A percentile compares a stretch with the other conserved stretches of the same genome.
These are phyloP conservation scores for Thermomucor indicae-seudaticae DNA, from an alignment of 371 early-diverging fungal species.

Conservation along the genomic window DNA sequence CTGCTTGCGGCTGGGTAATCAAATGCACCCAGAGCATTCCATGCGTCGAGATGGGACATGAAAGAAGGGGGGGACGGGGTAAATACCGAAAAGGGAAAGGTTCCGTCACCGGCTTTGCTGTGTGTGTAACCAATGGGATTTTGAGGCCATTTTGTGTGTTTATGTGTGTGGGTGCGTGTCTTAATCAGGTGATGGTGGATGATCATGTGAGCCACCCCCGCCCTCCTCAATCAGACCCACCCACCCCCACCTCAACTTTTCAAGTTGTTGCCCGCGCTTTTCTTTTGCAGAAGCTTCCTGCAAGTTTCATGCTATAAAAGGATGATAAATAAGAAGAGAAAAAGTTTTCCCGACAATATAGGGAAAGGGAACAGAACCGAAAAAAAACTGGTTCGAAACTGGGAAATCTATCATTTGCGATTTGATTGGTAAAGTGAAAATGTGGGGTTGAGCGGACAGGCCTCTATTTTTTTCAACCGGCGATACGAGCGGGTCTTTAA, in stretches of 20 bases:
- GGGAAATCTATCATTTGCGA: not conserved
- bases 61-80: no score
- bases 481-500: not conserved
- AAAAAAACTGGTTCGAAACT: not conserved
- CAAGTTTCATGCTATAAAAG: not conserved
- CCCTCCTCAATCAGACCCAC: no score
- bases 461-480: not conserved
- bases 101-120: not conserved
- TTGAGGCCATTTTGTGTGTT: no score
- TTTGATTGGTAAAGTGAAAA: not conserved
- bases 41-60: constrained; percentile 7
- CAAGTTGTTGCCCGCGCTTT: constrained; percentile 1
- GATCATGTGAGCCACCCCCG: not conserved
- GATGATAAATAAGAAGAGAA: not conserved
- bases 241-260: no score
- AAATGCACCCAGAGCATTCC: constrained; percentile 56
- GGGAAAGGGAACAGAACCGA: no score
- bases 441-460: not conserved
- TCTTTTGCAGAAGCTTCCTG: not conserved
- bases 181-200: not conserved
- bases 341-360: not conserved
- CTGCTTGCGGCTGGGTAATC: constrained; percentile 55
- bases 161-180: no score
- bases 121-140: no score
- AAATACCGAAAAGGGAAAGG: not conserved